Evolutionary conservation across 257 asterid species (phyloP).

Genomic region (Solanum etuberosum): DNA sequence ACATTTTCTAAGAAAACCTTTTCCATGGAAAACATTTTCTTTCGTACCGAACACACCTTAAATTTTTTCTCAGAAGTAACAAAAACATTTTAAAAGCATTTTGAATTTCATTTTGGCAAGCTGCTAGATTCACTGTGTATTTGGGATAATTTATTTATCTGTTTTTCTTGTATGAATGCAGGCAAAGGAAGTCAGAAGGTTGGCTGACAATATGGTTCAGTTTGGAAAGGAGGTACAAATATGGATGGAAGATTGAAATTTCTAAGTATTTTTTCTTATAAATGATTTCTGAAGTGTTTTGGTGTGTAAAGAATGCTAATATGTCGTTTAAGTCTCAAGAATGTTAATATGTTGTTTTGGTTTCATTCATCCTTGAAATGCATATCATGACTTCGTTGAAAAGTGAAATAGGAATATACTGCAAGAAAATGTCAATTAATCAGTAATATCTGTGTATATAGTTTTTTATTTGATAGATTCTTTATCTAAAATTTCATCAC

Average conservation of each 20-base stretch:
- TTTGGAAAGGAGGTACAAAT: conserved; percentile 76
- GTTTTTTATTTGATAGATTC: background rate
- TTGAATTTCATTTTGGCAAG: background rate
- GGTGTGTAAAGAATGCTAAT: background rate
- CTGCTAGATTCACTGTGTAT: background rate
- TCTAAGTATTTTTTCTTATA: background rate
- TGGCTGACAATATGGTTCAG: conserved; percentile 95
- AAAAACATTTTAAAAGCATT: background rate
- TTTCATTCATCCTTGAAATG: background rate
- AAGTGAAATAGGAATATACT: background rate
- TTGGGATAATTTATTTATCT: background rate
- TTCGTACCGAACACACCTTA: background rate
- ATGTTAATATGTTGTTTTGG: background rate
- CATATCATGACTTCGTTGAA: background rate
- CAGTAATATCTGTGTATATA: background rate
- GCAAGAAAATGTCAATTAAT: background rate
- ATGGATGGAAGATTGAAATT: background rate
- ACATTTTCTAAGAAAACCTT: background rate
- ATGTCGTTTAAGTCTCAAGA: background rate
- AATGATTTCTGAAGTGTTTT: background rate
- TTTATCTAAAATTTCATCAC: background rate
- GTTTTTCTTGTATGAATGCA: conserved; percentile 9
- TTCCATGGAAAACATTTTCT: background rate
- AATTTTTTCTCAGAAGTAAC: background rate
- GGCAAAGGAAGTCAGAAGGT: conserved; percentile 97